These are phyloP conservation scores for Jatropha podagrica DNA, from an alignment of 441 rosid species.

Conservation along the genomic window DNA sequence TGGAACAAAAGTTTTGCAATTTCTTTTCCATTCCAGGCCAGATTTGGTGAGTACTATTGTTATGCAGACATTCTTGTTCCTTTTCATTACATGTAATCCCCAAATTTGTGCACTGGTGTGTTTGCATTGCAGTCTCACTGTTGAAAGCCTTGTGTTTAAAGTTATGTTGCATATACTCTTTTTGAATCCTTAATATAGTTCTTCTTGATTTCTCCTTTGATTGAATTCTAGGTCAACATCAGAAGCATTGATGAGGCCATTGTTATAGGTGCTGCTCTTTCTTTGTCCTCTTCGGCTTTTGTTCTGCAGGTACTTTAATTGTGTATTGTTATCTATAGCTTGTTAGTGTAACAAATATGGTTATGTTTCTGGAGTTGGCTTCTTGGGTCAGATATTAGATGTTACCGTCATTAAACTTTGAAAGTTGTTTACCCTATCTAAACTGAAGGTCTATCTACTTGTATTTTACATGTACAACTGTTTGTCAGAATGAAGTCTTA, in stretches of 20 bases:
- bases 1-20: conserved; percentile 85
- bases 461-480: not conserved
- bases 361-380: not conserved
- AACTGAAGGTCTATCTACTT: conserved; percentile 2
- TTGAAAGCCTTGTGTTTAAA: conserved; percentile 3
- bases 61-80: conserved; percentile 4
- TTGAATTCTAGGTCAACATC: conserved; percentile 75
- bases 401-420: not conserved
- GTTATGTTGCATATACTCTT: conserved; percentile 1
- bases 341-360: not conserved
- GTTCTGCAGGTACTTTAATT: conserved; percentile 78
- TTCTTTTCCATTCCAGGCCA: conserved; percentile 87
- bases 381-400: not conserved
- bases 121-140: conserved; percentile 7
- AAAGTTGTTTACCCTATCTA: not conserved
- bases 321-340: conserved; percentile 13
- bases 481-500: not conserved
- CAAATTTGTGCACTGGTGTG: conserved; percentile 12
- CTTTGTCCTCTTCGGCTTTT: conserved; percentile 96
- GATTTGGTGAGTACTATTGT: conserved; percentile 66
- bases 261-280: conserved; percentile 97
- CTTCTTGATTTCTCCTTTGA: not conserved
- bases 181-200: not conserved
- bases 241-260: conserved; percentile 95
- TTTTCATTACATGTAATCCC: not conserved